A percentile compares a stretch with the other conserved stretches of the same genome.
Conservation (phyloP, 768 basidiomycete genomes). For the Tulasnella calospora region DNA sequence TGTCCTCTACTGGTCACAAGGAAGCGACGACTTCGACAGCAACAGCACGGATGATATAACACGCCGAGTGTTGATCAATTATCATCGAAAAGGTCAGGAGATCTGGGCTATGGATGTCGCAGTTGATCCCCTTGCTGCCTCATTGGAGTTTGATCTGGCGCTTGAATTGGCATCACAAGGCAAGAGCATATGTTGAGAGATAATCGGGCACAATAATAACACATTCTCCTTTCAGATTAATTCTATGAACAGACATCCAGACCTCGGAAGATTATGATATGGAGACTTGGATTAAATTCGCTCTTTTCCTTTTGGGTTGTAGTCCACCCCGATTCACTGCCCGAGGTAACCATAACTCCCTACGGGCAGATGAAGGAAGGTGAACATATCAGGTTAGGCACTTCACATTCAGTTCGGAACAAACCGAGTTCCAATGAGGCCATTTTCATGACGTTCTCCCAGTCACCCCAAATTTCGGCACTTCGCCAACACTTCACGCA, state of each 20-base stretch:
- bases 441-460: not conserved
- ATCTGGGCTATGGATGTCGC: not conserved
- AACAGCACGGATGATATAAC: not conserved
- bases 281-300: not conserved
- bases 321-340: not conserved
- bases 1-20: not conserved
- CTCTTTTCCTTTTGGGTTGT: not conserved
- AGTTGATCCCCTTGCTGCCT: not conserved
- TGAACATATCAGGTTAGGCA: not conserved
- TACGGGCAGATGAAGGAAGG: not conserved
- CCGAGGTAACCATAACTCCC: not conserved
- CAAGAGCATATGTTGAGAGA: not conserved
- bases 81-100: not conserved
- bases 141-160: not conserved
- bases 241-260: not conserved
- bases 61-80: not conserved
- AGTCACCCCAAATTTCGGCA: not conserved
- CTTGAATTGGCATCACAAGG: not conserved
- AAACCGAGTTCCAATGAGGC: not conserved
- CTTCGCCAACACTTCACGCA: no score
- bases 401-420: not conserved
- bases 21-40: not conserved
- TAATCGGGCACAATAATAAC: no score
- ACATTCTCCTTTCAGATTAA: no score
- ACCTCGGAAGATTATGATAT: not conserved